These are phyloP conservation scores for Neurospora pannonica DNA, from an alignment of 495 filamentous ascomycete genomes.

Conservation along the genomic window DNA sequence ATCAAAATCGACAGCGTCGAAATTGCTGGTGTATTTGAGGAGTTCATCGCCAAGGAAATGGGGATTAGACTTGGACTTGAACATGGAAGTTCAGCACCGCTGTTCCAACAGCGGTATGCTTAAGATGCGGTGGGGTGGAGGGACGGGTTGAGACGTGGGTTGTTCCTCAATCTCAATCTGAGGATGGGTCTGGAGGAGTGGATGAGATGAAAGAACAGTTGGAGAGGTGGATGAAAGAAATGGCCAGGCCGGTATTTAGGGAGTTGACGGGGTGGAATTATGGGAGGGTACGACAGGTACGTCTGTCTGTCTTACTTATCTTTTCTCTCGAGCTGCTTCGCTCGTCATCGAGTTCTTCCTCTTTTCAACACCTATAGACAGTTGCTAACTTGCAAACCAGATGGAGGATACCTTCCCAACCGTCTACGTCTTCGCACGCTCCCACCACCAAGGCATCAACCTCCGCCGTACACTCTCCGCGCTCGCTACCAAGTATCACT, in stretches of 20 bases:
- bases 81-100: not conserved
- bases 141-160: not conserved
- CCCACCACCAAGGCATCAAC: conserved; percentile 14
- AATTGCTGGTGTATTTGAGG: not conserved
- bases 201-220: not conserved
- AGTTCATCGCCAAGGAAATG: not conserved
- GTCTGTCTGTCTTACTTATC: conserved; percentile 2
- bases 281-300: conserved; percentile 27
- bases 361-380: no score
- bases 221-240: conserved; percentile 19
- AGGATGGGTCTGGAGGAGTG: not conserved
- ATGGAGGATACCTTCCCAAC: conserved; percentile 29
- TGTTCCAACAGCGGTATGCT: not conserved
- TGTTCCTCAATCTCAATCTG: not conserved
- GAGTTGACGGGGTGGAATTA: conserved; percentile 32
- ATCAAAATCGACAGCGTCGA: not conserved
- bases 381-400: not conserved
- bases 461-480: conserved; percentile 24
- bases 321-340: not conserved
- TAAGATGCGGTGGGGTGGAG: not conserved
- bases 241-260: conserved; percentile 22
- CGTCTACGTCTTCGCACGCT: conserved; percentile 32
- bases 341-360: not conserved
- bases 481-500: conserved; percentile 29
- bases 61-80: not conserved